Base-by-base conservation (phyloP, 73 alveolate genomes). In the Paramecium tetraurelia region DNA sequence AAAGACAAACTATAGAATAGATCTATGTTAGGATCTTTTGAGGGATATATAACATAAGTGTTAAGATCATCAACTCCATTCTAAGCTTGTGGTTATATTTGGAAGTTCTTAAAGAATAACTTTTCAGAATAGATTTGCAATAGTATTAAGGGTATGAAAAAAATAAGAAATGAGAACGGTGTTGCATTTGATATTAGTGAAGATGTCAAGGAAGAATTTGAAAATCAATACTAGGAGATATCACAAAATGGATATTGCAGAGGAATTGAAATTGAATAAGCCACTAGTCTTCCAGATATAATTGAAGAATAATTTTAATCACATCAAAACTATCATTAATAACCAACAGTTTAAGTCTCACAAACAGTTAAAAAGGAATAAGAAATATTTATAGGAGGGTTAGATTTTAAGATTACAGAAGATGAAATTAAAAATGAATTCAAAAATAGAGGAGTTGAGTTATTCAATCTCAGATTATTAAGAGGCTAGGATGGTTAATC, bases 11-110 rank as follows among this genome's bases (percentile, higher is more conserved):
- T 97, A 40, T 94, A 95, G 70, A 88, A 96, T 50, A 86, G 98
- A 31, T 89, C 98, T 43, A 68, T 97, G 70, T 83, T 97, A 21
- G 96, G 97, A 50, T 95, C 96, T 53, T 95, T 87, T 58, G 99
- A 97, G 70, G 96, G 97, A 93, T 93, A 71, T 83, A 59, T 89
- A 33, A 89, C 94, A 27, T 89, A 89, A 36, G 11, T 89, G 22
- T 41, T 89, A 14, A 50, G 69, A 44, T 12, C 70, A 4, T 44
- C 94, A 5, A 69, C 89, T 24, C 38, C 68, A 44, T 89, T 89
- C 29, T 40, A 83, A 58, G 92, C 83, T 27, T 83, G 71, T 44
- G 94, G 94, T 14, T 89, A 89, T 44, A 71, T 89, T 24, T 89
- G 94, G 94, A 83, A 59, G 24, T 89, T 77, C 63, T 35, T 89